Evolutionary conservation across 495 filamentous ascomycete genomes (phyloP).

Genomic region (Peziza echinospora): DNA sequence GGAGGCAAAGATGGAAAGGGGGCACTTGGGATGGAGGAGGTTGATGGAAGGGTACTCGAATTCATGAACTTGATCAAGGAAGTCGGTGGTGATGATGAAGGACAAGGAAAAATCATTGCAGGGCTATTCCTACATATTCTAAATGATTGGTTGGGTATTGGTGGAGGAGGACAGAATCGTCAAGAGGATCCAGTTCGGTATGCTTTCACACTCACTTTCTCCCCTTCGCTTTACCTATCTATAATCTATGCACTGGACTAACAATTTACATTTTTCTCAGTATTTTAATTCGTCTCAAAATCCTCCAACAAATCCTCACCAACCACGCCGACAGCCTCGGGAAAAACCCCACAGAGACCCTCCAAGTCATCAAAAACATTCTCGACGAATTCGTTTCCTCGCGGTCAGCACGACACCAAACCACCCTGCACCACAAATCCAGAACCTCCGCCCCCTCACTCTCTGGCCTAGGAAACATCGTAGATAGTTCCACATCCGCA

Average conservation of each 20-base stretch:
- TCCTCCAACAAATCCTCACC: slow-evolving; percentile 14
- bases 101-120: not conserved
- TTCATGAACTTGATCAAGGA: slow-evolving; percentile 11
- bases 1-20: not conserved
- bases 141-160: slow-evolving; percentile 8
- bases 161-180: not conserved
- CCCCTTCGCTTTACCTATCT: no score
- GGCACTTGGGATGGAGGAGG: slow-evolving; percentile 1
- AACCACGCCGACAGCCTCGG: slow-evolving; percentile 8
- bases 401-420: slow-evolving; percentile 1
- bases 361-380: slow-evolving; percentile 14
- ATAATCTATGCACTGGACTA: no score
- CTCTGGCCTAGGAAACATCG: slow-evolving; percentile 8
- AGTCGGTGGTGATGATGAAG: not conserved
- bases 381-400: slow-evolving; percentile 14
- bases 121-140: slow-evolving; percentile 10
- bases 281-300: slow-evolving; percentile 12
- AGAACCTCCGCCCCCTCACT: slow-evolving; percentile 1
- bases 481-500: not conserved
- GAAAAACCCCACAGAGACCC: slow-evolving; percentile 13
- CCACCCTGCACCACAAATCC: not conserved
- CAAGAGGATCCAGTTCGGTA: slow-evolving; percentile 8
- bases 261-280: not conserved
- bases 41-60: slow-evolving; percentile 10
- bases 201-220: no score